A percentile compares a stretch with the other conserved stretches of the same genome.
These are phyloP conservation scores for Linnemannia elongata DNA, from an alignment of 192 early-diverging fungal species.

Conservation along the genomic window DNA sequence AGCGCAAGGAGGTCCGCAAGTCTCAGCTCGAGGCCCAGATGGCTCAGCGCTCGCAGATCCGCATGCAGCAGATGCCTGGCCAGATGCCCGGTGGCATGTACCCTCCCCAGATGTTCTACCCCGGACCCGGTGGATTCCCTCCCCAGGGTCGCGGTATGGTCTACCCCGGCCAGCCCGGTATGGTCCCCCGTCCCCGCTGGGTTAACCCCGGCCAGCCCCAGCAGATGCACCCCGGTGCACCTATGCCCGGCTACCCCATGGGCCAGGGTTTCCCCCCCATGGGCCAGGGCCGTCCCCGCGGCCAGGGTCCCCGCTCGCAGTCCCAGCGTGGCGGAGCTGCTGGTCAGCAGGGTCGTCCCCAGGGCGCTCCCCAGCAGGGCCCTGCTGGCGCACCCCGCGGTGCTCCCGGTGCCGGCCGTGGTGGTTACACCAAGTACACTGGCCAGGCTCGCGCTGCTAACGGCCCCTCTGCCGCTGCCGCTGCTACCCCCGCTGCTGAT, in stretches of 20 bases:
- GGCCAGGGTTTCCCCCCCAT: conserved; percentile 63
- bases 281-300: conserved; percentile 69
- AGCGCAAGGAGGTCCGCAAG: conserved; percentile 97
- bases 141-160: conserved; percentile 60
- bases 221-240: conserved; percentile 61
- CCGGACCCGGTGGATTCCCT: conserved; percentile 54
- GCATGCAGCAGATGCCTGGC: conserved; percentile 79
- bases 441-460: conserved; percentile 54
- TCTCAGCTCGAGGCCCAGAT: conserved; percentile 97
- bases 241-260: conserved; percentile 57
- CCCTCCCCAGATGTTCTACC: conserved; percentile 62
- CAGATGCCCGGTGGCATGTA: conserved; percentile 65
- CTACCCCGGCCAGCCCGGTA: conserved; percentile 57
- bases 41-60: conserved; percentile 88
- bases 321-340: conserved; percentile 64
- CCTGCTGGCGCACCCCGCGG: conserved; percentile 56
- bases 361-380: conserved; percentile 45
- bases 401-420: conserved; percentile 48
- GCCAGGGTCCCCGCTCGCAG: conserved; percentile 63
- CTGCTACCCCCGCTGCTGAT: conserved; percentile 49
- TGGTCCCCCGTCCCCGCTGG: conserved; percentile 62
- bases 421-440: conserved; percentile 55
- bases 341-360: conserved; percentile 58
- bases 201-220: conserved; percentile 65
- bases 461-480: conserved; percentile 51